Base-by-base conservation (phyloP, 495 filamentous ascomycete species). In the Cenococcum geophilum region DNA sequence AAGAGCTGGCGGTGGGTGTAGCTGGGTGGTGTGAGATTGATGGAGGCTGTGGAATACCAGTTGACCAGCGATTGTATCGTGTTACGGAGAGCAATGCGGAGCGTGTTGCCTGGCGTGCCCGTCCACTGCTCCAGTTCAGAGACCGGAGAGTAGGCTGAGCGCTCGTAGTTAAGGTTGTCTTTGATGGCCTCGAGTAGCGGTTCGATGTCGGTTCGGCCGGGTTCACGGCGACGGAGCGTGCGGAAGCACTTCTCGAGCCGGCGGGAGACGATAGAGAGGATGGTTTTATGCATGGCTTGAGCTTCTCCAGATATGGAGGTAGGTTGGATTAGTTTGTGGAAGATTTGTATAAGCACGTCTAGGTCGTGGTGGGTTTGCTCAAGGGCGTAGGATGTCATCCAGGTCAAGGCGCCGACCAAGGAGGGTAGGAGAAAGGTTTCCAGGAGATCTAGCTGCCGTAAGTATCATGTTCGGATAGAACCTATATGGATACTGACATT, bases 371-470 rank as follows among this genome's bases (percentile, higher is more conserved):
- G 72, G 34, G 72, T 67, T 18, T 65, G 73, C 70, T 85, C 85
- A 86, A 89, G 92, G n/a, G 95, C 83, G 65, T 89, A 84, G 49
- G 87, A 85, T 0, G 86, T 82, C 42, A 98, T 82, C 83, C 88
- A 96, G 2, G 80, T 80, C 34, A 97, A 77, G 1, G 88, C 91
- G 1, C 86, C 80, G 10, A 96, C 83, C 9, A 97, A 79, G 11
- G 91, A 92, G 1, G 93, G 91, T 16, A 98, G 78, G 1, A 98
- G 78, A 59, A 97, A 95, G 0, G 90, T 86, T 60, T 96, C 91
- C 32, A 96, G 86, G 1, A 98, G 76, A 72, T 92, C 86, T 90
- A 35, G 27, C 11, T 43, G 25, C 42, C 6, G 20, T 57, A 32
- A 32, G 27, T 32, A 32, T 32, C 6, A 6, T 32, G 27, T 32